These are phyloP conservation scores for Populus simonii DNA, from an alignment of 345 rosid species.

Conservation along the genomic window DNA sequence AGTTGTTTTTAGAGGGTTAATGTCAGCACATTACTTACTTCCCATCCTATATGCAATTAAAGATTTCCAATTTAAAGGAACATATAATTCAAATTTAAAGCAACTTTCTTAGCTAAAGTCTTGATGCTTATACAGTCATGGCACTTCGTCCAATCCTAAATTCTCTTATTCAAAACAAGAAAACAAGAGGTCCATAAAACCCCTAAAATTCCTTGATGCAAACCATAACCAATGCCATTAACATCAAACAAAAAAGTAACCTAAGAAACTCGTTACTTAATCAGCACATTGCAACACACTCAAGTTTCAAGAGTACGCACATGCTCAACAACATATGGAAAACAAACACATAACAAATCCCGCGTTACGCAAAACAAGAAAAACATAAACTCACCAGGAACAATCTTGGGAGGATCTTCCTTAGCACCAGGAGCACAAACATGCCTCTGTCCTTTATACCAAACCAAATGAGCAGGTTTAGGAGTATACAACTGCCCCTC, in stretches of 20 bases:
- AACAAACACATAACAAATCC: background rate
- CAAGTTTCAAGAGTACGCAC: background rate
- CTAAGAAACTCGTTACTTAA: background rate
- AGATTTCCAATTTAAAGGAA: background rate
- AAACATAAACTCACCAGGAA: slow-evolving; percentile 58
- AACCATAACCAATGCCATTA: background rate
- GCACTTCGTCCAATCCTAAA: background rate
- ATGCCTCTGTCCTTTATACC: slow-evolving; percentile 90
- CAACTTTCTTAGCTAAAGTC: background rate
- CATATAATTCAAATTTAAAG: background rate
- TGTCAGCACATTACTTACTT: background rate
- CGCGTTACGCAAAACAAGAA: background rate
- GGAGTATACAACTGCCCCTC: slow-evolving; percentile 76
- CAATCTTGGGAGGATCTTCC: slow-evolving; percentile 77
- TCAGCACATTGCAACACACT: background rate
- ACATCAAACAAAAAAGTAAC: background rate
- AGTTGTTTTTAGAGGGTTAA: background rate
- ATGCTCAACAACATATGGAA: background rate
- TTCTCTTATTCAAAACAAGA: background rate
- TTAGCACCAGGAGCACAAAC: slow-evolving; percentile 65
- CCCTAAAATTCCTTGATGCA: background rate
- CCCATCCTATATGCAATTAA: background rate
- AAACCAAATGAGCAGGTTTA: slow-evolving; percentile 70
- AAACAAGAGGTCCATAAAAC: background rate
- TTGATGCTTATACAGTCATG: background rate